phyloP scores from a whole-genome alignment of 257 asterid genomes.

The Solanum verrucosum region DNA sequence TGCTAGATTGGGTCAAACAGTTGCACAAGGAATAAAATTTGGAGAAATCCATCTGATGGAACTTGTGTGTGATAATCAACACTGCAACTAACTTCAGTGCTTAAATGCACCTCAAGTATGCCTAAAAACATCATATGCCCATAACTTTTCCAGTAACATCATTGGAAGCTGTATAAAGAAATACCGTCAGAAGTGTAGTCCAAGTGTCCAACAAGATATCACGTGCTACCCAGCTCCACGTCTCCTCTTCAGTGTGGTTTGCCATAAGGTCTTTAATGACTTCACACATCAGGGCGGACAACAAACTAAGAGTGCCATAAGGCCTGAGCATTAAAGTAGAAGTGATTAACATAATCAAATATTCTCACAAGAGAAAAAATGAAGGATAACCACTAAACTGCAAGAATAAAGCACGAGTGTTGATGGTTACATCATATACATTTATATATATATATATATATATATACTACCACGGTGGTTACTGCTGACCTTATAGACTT shows the following conservation, averaged over 20 bases:
- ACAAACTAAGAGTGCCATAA: constrained; percentile 67
- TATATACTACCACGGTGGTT: neutral
- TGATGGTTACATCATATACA: neutral
- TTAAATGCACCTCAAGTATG: neutral
- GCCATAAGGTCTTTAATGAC: constrained; percentile 60
- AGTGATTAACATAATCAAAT: neutral
- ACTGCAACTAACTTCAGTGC: neutral
- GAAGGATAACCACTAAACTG: neutral
- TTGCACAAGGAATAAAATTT: neutral
- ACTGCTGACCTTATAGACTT: constrained; percentile 56
- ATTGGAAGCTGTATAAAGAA: neutral
- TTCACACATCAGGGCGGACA: constrained; percentile 75
- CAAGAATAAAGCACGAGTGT: neutral
- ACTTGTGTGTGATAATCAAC: neutral
- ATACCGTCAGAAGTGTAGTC: constrained; percentile 81
- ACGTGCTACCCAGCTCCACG: constrained; percentile 99
- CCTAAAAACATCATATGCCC: neutral
- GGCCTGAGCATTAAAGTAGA: constrained; percentile 45
- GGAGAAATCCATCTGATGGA: neutral
- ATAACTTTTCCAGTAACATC: neutral
- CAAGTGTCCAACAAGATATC: constrained; percentile 88
- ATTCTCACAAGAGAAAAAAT: neutral
- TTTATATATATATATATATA: neutral
- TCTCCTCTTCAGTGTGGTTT: constrained; percentile 69
- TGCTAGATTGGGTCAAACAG: neutral